phyloP scores from a whole-genome alignment of 164 flowering plant genomes.

The Kingdonia uniflora region DNA sequence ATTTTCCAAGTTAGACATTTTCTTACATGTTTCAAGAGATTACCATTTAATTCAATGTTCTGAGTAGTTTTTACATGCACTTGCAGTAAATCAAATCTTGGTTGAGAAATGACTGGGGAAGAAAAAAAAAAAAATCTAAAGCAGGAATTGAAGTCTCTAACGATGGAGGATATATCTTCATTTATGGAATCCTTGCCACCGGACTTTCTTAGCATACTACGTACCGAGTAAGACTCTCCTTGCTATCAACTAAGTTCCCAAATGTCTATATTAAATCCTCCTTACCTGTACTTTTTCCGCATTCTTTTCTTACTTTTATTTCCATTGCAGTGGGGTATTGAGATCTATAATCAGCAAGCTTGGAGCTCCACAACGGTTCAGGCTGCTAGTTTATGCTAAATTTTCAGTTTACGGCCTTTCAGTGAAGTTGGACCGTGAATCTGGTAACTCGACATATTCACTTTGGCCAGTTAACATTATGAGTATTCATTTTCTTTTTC shows the following conservation, averaged over 20 bases:
- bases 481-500: no score
- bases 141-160: slow-evolving; percentile 54
- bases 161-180: slow-evolving; percentile 66
- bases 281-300: background rate
- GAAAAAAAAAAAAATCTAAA: slow-evolving; percentile 45
- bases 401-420: slow-evolving; percentile 4
- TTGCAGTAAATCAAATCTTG: slow-evolving; percentile 61
- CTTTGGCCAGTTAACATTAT: no score
- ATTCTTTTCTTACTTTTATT: slow-evolving; percentile 1
- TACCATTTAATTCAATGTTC: no score
- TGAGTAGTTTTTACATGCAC: background rate
- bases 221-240: slow-evolving; percentile 50
- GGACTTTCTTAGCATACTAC: slow-evolving; percentile 58
- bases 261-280: no score
- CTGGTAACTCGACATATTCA: slow-evolving; percentile 23
- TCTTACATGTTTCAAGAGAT: no score
- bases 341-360: slow-evolving; percentile 54
- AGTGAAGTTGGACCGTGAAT: slow-evolving; percentile 18
- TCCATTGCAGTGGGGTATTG: slow-evolving; percentile 52
- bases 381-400: slow-evolving; percentile 64
- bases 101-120: slow-evolving; percentile 59
- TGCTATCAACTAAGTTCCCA: background rate
- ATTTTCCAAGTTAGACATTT: no score
- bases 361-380: slow-evolving; percentile 26
- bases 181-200: slow-evolving; percentile 89